These are phyloP conservation scores for Venturia carpophila DNA, from an alignment of 2,329 filamentous ascomycete species.

Conservation along the genomic window DNA sequence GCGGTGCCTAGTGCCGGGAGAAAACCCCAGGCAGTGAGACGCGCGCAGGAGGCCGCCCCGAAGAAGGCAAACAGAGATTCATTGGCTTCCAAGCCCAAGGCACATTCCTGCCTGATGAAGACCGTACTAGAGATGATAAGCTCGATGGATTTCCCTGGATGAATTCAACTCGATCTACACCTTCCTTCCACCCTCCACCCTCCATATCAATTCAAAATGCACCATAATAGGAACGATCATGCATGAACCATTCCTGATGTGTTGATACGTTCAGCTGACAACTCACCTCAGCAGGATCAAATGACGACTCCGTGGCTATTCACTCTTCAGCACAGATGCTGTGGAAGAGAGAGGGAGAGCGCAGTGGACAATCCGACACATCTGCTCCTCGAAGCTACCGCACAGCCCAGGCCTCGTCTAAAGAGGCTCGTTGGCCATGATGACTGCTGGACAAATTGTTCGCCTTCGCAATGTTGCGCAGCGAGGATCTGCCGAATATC, in stretches of 20 bases:
- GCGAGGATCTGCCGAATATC: background rate
- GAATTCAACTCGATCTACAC: background rate
- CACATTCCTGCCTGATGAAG: background rate
- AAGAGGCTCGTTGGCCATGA: background rate
- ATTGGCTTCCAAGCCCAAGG: constrained; percentile 9
- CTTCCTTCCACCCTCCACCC: background rate
- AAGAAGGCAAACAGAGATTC: background rate
- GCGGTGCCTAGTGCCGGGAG: background rate
- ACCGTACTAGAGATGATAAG: background rate
- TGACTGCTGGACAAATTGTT: background rate
- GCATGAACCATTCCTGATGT: background rate
- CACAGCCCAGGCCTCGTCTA: background rate
- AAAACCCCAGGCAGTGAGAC: background rate
- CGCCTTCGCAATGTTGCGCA: background rate
- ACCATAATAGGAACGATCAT: background rate
- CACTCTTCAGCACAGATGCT: background rate
- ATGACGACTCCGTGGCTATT: too few species aligned
- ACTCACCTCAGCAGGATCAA: background rate
- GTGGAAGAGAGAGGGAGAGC: too few species aligned
- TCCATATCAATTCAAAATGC: background rate
- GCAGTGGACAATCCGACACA: too few species aligned
- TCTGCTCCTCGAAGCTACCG: background rate
- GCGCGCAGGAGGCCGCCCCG: constrained; percentile 2
- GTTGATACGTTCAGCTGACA: constrained; percentile 1
- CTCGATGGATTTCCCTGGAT: background rate